Evolutionary conservation across 2,329 filamentous ascomycete species (phyloP).

Genomic region (Fusarium xylarioides): DNA sequence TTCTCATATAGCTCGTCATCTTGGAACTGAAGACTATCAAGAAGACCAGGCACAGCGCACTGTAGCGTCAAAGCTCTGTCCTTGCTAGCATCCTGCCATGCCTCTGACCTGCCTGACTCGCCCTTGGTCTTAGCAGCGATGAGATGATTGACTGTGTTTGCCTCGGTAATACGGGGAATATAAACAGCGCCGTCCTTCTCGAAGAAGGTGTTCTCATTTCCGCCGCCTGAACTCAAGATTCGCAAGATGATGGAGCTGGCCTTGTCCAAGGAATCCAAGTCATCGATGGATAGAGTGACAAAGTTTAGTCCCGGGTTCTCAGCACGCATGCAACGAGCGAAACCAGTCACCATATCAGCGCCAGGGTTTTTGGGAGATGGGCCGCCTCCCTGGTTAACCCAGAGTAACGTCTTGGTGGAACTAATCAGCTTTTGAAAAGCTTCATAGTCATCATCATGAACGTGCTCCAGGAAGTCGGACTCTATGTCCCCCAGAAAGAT

Average conservation of each 20-base stretch:
- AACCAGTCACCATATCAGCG: conserved; percentile 1
- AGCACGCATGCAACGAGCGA: conserved; percentile 3
- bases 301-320: background rate
- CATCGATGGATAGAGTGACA: background rate
- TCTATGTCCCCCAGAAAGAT: background rate
- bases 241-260: background rate
- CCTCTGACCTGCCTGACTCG: background rate
- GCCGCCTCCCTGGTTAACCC: background rate
- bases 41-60: conserved; percentile 2
- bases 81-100: background rate
- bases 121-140: background rate
- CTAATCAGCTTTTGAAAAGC: background rate
- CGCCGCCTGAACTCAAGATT: background rate
- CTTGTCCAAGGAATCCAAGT: background rate
- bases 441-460: background rate
- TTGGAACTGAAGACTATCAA: conserved; percentile 1
- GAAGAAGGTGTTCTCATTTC: background rate
- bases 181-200: background rate
- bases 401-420: background rate
- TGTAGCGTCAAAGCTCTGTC: background rate
- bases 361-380: background rate
- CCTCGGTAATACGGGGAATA: background rate
- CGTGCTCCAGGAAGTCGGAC: background rate
- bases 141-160: background rate
- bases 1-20: conserved; percentile 3